Evolutionary conservation across 2,329 filamentous ascomycete genomes (phyloP).

Genomic region (Emergomyces africanus): DNA sequence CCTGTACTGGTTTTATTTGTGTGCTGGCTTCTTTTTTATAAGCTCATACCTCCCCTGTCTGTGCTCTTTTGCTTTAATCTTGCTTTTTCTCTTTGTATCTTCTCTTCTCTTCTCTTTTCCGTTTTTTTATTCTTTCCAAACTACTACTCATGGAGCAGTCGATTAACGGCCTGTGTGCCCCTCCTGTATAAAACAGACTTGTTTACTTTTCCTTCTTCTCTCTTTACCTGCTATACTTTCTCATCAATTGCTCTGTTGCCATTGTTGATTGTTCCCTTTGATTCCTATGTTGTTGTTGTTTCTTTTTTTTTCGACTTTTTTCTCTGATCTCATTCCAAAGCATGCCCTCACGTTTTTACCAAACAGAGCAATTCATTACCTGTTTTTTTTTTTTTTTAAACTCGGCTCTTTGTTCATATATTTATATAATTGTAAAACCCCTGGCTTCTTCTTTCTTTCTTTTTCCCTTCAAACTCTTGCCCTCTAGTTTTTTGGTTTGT

Average conservation of each 20-base stretch:
- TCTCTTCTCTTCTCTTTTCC: conserved; percentile 13
- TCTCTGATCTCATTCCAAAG: background rate
- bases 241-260: background rate
- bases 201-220: background rate
- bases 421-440: background rate
- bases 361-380: background rate
- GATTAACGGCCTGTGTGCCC: background rate
- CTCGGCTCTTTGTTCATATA: no score
- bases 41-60: conserved; percentile 9
- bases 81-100: conserved; percentile 11
- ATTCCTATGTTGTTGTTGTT: background rate
- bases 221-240: background rate
- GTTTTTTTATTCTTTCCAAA: background rate
- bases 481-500: background rate
- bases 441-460: background rate
- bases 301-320: background rate
- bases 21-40: conserved; percentile 1
- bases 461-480: background rate
- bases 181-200: background rate
- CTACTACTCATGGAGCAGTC: background rate
- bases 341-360: background rate
- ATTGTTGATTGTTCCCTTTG: background rate
- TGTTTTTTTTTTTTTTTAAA: no score
- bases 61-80: conserved; percentile 7
- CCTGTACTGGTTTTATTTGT: background rate